These are phyloP conservation scores for Ustilago shanxiensis DNA, from an alignment of 1,284 basidiomycete genomes.

Conservation along the genomic window DNA sequence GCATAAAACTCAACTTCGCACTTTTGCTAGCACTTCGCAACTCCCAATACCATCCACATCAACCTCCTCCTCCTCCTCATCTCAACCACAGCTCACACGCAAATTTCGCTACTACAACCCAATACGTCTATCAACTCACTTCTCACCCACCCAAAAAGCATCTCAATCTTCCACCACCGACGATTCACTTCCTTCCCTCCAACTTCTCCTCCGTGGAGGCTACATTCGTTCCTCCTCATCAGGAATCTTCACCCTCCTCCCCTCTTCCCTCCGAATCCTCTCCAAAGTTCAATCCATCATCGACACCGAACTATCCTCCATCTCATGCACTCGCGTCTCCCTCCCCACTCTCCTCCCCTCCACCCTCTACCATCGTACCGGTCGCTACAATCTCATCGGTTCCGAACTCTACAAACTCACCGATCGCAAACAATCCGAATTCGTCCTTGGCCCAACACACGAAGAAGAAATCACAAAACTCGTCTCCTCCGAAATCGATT, in stretches of 20 bases:
- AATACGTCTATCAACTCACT: conserved; percentile 32
- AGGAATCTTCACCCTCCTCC: conserved; percentile 69
- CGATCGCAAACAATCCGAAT: conserved; percentile 65
- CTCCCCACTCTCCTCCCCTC: conserved; percentile 68
- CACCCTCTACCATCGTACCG: conserved; percentile 65
- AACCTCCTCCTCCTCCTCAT: neutral
- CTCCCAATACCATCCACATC: conserved; percentile 2
- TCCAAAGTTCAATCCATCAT: conserved; percentile 67
- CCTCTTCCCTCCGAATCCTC: conserved; percentile 66
- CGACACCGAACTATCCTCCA: conserved; percentile 64
- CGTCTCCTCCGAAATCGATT: conserved; percentile 63
- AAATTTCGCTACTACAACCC: conserved; percentile 9
- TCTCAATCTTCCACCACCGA: conserved; percentile 20
- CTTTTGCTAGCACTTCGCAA: neutral
- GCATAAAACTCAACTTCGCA: conserved; percentile 4
- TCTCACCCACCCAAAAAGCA: conserved; percentile 39
- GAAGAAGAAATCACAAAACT: conserved; percentile 71
- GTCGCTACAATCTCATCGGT: conserved; percentile 64
- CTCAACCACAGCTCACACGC: neutral
- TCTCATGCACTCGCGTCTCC: conserved; percentile 65
- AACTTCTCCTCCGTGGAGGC: conserved; percentile 63
- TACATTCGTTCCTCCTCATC: conserved; percentile 69
- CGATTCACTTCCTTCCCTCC: conserved; percentile 38
- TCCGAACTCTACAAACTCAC: conserved; percentile 69
- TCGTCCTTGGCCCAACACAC: conserved; percentile 70